Conservation (phyloP, 257 asterid species). For the Solanum clarkiae region DNA sequence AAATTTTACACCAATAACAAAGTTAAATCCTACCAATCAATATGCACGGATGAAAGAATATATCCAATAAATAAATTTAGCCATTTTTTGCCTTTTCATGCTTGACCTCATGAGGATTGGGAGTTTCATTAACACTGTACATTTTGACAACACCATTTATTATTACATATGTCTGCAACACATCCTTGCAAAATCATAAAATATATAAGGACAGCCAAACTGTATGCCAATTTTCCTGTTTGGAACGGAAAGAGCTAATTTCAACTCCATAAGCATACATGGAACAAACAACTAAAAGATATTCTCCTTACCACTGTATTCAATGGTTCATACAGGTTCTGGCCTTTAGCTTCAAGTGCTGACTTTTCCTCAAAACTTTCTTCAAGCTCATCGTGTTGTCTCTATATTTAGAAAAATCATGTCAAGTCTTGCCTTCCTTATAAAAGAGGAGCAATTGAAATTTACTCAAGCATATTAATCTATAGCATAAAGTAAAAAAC, state of each 20-base stretch:
- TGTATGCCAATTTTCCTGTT: background rate
- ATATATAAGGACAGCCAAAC: background rate
- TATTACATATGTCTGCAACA: conserved; percentile 50
- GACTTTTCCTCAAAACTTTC: conserved; percentile 64
- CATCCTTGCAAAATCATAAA: background rate
- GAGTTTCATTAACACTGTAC: conserved; percentile 37
- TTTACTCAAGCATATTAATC: background rate
- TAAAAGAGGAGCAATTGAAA: background rate
- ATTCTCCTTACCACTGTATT: conserved; percentile 30
- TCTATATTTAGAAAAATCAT: conserved; percentile 24
- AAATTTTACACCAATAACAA: background rate
- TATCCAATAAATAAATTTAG: background rate
- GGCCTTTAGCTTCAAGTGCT: conserved; percentile 70
- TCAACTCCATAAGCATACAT: background rate
- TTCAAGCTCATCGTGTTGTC: conserved; percentile 58
- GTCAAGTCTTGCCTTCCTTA: background rate
- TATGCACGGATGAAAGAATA: background rate
- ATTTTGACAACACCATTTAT: conserved; percentile 64
- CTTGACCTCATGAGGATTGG: conserved; percentile 20
- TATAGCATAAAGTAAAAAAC: background rate
- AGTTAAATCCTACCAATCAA: background rate
- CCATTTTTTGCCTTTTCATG: conserved; percentile 36
- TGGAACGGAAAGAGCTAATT: background rate
- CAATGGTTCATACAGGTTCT: conserved; percentile 53
- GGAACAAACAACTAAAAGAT: background rate